Evolutionary conservation across 768 basidiomycete species (phyloP).

Genomic region (Symmetrospora coprosmae): DNA sequence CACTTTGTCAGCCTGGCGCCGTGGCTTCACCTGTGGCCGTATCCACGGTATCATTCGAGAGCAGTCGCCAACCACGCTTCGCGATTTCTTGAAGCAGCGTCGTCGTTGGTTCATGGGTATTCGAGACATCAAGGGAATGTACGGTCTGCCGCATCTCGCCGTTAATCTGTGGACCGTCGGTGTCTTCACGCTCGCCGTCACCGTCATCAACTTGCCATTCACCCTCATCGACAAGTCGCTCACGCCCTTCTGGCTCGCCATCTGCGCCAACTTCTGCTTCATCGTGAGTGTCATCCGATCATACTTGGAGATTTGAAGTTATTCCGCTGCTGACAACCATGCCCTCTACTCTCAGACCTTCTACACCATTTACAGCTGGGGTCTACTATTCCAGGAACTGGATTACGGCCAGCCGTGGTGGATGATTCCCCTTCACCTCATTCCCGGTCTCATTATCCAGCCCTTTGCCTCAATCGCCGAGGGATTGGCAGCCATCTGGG

Average conservation of each 20-base stretch:
- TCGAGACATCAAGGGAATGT: slow-evolving; percentile 32
- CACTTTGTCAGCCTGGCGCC: slow-evolving; percentile 30
- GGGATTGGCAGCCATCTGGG: slow-evolving; percentile 35
- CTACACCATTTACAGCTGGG: slow-evolving; percentile 34
- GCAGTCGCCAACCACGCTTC: slow-evolving; percentile 34
- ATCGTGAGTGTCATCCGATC: slow-evolving; percentile 32
- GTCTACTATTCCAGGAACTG: slow-evolving; percentile 34
- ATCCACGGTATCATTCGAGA: slow-evolving; percentile 36
- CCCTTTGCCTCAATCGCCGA: slow-evolving; percentile 35
- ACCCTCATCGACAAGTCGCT: slow-evolving; percentile 33
- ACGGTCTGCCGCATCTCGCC: slow-evolving; percentile 35
- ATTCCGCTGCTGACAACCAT: not conserved
- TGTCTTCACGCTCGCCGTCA: slow-evolving; percentile 34
- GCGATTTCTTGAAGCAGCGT: slow-evolving; percentile 37
- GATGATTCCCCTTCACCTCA: slow-evolving; percentile 31
- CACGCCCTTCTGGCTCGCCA: slow-evolving; percentile 35
- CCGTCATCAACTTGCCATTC: slow-evolving; percentile 35
- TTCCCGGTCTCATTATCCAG: slow-evolving; percentile 32
- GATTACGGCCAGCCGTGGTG: slow-evolving; percentile 34
- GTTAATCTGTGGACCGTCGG: slow-evolving; percentile 35
- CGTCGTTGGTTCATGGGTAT: slow-evolving; percentile 37
- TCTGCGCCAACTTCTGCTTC: slow-evolving; percentile 36
- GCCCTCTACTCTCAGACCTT: not conserved
- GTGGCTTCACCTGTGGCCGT: slow-evolving; percentile 35
- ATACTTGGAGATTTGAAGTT: not conserved